These are phyloP conservation scores for Lipomyces anomalus DNA, from an alignment of 805 yeast genomes.

Conservation along the genomic window DNA sequence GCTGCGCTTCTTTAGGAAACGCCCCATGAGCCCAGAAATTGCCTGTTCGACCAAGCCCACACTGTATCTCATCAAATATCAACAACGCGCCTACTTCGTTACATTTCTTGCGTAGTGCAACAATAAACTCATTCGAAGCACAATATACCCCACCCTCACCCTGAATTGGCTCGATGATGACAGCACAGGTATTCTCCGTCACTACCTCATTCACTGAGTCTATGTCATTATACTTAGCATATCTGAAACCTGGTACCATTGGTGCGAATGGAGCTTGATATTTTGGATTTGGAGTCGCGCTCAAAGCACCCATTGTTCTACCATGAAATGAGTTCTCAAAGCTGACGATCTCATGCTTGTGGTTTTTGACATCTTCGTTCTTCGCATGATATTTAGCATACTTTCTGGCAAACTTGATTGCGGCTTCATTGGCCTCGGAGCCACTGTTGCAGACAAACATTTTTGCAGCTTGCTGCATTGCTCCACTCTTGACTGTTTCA, in stretches of 20 bases:
- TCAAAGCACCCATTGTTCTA: conserved; percentile 85
- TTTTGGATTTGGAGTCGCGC: conserved; percentile 88
- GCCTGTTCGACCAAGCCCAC: conserved; percentile 93
- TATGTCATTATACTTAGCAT: conserved; percentile 58
- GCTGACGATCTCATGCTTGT: conserved; percentile 74
- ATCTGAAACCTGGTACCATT: conserved; percentile 79
- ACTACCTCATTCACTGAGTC: conserved; percentile 52
- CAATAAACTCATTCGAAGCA: conserved; percentile 57
- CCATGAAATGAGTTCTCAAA: conserved; percentile 92
- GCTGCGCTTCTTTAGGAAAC: conserved; percentile 75
- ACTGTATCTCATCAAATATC: conserved; percentile 93
- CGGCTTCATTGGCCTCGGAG: conserved; percentile 76
- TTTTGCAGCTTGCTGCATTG: conserved; percentile 66
- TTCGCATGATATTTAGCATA: conserved; percentile 48
- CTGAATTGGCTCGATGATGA: conserved; percentile 93
- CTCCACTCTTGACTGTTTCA: conserved; percentile 65
- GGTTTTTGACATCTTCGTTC: conserved; percentile 25
- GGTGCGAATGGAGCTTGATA: conserved; percentile 91
- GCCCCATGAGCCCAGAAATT: conserved; percentile 85
- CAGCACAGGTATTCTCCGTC: conserved; percentile 71
- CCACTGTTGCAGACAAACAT: conserved; percentile 72
- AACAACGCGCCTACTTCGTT: conserved; percentile 62
- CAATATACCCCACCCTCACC: conserved; percentile 95
- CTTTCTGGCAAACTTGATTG: conserved; percentile 74
- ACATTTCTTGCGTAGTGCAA: conserved; percentile 62